Percentiles rank a stretch among this genome's conserved stretches.
phyloP scores from a whole-genome alignment of 2,329 filamentous ascomycete species.

The Alternaria solani region DNA sequence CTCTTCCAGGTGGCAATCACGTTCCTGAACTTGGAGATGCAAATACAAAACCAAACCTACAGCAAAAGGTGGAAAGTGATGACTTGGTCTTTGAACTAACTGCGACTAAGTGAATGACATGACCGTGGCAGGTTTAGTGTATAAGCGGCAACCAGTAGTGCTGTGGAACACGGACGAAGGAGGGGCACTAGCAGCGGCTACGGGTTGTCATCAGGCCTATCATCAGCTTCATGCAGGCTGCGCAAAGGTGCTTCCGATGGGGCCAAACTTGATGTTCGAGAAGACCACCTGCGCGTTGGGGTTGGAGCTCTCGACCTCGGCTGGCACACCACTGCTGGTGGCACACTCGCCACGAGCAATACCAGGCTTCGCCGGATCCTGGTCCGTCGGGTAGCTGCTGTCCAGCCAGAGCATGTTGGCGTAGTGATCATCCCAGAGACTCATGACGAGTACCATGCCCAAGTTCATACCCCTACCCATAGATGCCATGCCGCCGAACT shows the following conservation, averaged over 20 bases:
- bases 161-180: background rate
- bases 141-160: background rate
- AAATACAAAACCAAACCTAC: background rate
- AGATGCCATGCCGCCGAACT: conserved; percentile 63
- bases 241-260: conserved; percentile 40
- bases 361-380: conserved; percentile 37
- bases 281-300: conserved; percentile 37
- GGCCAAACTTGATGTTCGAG: conserved; percentile 43
- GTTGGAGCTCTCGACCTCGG: conserved; percentile 31
- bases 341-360: conserved; percentile 40
- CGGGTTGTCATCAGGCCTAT: background rate
- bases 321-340: conserved; percentile 37
- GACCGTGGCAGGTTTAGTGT: background rate
- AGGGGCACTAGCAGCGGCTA: background rate
- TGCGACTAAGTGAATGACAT: background rate
- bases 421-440: conserved; percentile 69
- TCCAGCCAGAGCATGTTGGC: conserved; percentile 79
- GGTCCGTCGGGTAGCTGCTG: conserved; percentile 64
- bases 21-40: background rate
- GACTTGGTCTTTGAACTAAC: background rate
- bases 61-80: background rate
- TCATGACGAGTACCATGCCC: conserved; percentile 71
- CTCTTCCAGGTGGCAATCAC: background rate
- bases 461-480: conserved; percentile 63
- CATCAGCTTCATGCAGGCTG: conserved; percentile 27